A percentile compares a stretch with the other conserved stretches of the same genome.
Evolutionary conservation across 306 rosid species (phyloP).

Genomic region (Cicer pinnatifidum): DNA sequence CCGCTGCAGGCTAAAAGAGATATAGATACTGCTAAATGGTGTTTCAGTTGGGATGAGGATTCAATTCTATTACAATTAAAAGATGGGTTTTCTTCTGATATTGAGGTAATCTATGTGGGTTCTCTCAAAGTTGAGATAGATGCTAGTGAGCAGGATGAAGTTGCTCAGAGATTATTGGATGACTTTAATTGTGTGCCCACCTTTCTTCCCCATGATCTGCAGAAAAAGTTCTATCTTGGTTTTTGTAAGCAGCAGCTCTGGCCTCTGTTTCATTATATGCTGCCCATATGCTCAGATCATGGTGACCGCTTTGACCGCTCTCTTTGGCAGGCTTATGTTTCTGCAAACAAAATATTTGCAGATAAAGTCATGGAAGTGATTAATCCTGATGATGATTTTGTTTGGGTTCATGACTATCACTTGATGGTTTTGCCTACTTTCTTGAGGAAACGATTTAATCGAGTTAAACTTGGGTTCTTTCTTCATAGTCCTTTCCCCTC

Average conservation of each 20-base stretch:
- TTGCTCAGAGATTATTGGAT: slow-evolving; percentile 72
- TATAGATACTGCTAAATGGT: slow-evolving; percentile 64
- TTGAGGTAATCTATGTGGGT: slow-evolving; percentile 80
- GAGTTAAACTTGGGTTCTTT: slow-evolving; percentile 83
- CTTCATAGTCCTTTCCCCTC: slow-evolving; percentile 90
- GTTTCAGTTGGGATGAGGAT: slow-evolving; percentile 79
- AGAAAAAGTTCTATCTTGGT: slow-evolving; percentile 69
- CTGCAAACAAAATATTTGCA: slow-evolving; percentile 83
- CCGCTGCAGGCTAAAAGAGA: slow-evolving; percentile 79
- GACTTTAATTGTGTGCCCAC: slow-evolving; percentile 80
- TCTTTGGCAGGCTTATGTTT: slow-evolving; percentile 87
- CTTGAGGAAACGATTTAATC: slow-evolving; percentile 67
- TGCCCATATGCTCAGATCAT: slow-evolving; percentile 78
- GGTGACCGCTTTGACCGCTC: slow-evolving; percentile 79
- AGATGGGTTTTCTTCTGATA: slow-evolving; percentile 75
- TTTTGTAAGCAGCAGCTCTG: slow-evolving; percentile 80
- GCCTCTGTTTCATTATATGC: slow-evolving; percentile 92
- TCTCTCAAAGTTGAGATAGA: slow-evolving; percentile 78
- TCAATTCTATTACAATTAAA: slow-evolving; percentile 68
- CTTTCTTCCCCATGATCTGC: slow-evolving; percentile 74
- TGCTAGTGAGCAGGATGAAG: slow-evolving; percentile 71
- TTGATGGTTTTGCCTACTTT: slow-evolving; percentile 89
- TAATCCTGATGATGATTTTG: slow-evolving; percentile 80
- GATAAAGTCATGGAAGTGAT: slow-evolving; percentile 88
- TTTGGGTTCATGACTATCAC: slow-evolving; percentile 92